A percentile compares a stretch with the other conserved stretches of the same genome.
phyloP scores from a whole-genome alignment of 768 basidiomycete genomes.

The Tylopilus sp. region DNA sequence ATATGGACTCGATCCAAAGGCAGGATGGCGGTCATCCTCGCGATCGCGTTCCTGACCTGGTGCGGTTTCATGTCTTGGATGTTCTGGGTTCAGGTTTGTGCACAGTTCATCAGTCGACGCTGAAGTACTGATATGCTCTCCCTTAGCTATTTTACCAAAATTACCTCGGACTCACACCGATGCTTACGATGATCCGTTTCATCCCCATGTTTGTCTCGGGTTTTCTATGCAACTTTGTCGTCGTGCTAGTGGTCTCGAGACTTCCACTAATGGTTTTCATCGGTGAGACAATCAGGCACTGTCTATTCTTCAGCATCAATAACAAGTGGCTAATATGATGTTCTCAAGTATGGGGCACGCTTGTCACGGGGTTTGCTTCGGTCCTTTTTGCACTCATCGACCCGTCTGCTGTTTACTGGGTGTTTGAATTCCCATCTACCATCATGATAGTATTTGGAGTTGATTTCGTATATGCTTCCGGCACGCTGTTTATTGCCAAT shows the following conservation, averaged over 20 bases:
- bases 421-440: too few species aligned
- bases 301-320: too few species aligned
- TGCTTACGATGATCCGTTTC: slow-evolving; percentile 63
- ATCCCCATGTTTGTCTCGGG: slow-evolving; percentile 68
- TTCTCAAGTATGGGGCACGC: too few species aligned
- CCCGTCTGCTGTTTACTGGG: too few species aligned
- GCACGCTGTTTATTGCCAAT: too few species aligned
- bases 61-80: slow-evolving; percentile 53
- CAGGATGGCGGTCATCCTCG: slow-evolving; percentile 56
- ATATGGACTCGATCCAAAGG: slow-evolving; percentile 62
- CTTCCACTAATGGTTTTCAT: too few species aligned
- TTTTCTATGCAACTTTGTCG: slow-evolving; percentile 56
- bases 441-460: too few species aligned
- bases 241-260: slow-evolving; percentile 55
- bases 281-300: too few species aligned
- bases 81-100: slow-evolving; percentile 46
- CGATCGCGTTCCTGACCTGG: slow-evolving; percentile 64
- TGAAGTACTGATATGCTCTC: background rate
- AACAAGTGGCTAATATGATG: too few species aligned
- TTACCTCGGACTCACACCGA: slow-evolving; percentile 49
- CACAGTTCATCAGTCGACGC: background rate
- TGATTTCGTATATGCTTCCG: too few species aligned
- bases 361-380: too few species aligned
- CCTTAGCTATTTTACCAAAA: slow-evolving; percentile 68
- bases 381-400: too few species aligned